Evolutionary conservation across 1,284 basidiomycete species (phyloP), one percentile per base, ranked within the genome.

Genomic region (Wallemia hederae): DNA sequence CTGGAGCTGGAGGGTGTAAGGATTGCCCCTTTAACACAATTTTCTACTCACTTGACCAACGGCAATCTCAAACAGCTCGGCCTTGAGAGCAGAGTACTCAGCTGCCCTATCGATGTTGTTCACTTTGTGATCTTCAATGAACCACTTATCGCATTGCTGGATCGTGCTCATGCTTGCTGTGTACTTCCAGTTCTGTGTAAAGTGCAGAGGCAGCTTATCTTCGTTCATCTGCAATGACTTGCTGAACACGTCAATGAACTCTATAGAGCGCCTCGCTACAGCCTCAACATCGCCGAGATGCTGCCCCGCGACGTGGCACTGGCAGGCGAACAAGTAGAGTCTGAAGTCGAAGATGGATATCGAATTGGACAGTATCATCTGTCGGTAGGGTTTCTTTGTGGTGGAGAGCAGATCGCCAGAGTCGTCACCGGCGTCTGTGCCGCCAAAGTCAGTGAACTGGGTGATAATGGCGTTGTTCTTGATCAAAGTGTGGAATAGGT

Each of bases 331-430:
- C 22, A 98, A 74, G 69, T 96, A 99, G 66, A 84, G 78, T 59
- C 90, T 78, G 66, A 96, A 84, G 72, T 98, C 94, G 68, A 97
- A 96, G 5, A 97, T 78, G 1, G 87, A 85, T 64, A 98, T 92
- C 19, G 81, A 78, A 69, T 90, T 91, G 15, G 81, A 78, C n/a
- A 89, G 76, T 60, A 97, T 88, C 60, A 94, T 75, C 61, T 90
- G 83, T 5, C 84, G 78, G 68, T 96, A 97, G 1, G 84, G 80
- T 67, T 96, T 94, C 70, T 81, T 82, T 27, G 74, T 74, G 1
- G 80, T 74, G 15, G 85, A 83, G n/a, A 96, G 75, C 27, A 96
- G 74, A 1, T 88, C 81, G 9, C 78, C 68, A 2, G 84, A 83
- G 66, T 94, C 90, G 69, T 96, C 90, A 59, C 78, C 76, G 17